These are phyloP conservation scores for Lactifluus hygrophoroides DNA, from an alignment of 768 basidiomycete species.

Conservation along the genomic window DNA sequence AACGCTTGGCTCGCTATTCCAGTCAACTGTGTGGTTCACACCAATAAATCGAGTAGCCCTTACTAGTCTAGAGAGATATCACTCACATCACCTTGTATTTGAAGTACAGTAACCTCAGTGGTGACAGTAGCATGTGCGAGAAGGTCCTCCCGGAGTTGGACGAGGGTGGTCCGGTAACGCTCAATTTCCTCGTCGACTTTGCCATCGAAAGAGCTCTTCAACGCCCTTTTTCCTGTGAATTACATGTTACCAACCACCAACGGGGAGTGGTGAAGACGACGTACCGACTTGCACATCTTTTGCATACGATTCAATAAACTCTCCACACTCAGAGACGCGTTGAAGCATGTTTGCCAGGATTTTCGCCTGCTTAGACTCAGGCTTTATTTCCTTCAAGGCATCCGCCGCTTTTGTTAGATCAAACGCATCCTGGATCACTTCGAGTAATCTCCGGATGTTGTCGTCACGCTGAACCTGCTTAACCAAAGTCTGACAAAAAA, in stretches of 20 bases:
- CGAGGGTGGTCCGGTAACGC: neutral
- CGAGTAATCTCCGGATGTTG: neutral
- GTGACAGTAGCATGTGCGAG: too few relatives aligned
- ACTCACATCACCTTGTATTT: too few relatives aligned
- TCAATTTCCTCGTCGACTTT: neutral
- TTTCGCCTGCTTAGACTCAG: neutral
- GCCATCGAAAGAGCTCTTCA: neutral
- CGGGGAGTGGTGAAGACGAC: neutral
- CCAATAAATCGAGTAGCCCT: too few relatives aligned
- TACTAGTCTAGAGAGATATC: too few relatives aligned
- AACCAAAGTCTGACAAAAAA: neutral
- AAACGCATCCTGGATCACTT: neutral
- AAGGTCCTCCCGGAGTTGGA: too few relatives aligned
- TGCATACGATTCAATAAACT: neutral
- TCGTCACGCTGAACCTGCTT: neutral
- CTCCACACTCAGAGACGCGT: neutral
- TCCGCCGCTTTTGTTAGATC: neutral
- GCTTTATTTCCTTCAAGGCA: neutral
- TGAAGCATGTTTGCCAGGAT: too few relatives aligned
- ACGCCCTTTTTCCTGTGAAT: neutral
- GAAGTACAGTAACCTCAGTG: neutral
- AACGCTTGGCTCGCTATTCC: too few relatives aligned
- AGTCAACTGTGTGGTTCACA: too few relatives aligned
- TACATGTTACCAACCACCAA: neutral
- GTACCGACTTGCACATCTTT: neutral